These are phyloP conservation scores for Dalbergia cultrata DNA, from an alignment of 306 rosid species.

Conservation along the genomic window DNA sequence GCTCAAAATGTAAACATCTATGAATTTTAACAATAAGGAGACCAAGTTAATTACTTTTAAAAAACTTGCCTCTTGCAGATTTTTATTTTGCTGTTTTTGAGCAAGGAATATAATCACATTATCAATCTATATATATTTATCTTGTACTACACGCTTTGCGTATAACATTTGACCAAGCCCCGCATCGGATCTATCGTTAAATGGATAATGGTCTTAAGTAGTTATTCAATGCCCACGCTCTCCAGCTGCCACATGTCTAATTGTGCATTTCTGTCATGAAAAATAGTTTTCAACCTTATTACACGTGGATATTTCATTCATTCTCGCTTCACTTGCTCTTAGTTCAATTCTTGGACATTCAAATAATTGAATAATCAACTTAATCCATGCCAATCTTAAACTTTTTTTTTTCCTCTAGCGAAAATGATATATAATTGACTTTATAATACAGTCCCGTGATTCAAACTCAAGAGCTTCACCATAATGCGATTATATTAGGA, in stretches of 20 bases:
- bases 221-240: not conserved
- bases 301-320: not conserved
- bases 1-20: no score
- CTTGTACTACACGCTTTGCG: not conserved
- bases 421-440: not conserved
- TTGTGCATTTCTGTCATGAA: not conserved
- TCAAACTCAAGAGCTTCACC: not conserved
- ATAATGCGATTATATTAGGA: not conserved
- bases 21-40: no score
- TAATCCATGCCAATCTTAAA: not conserved
- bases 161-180: not conserved
- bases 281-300: slow-evolving; percentile 7
- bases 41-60: no score
- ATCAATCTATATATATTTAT: not conserved
- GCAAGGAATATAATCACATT: not conserved
- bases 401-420: not conserved
- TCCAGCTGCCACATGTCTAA: slow-evolving; percentile 14
- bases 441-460: not conserved
- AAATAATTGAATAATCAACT: slow-evolving; percentile 15
- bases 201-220: not conserved
- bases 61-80: no score
- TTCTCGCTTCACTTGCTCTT: slow-evolving; percentile 1
- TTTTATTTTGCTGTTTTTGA: no score
- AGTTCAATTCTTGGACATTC: not conserved
- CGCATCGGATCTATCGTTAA: not conserved